A percentile compares a stretch with the other conserved stretches of the same genome.
Evolutionary conservation across 345 rosid genomes (phyloP).

Genomic region (Murraya koenigii): DNA sequence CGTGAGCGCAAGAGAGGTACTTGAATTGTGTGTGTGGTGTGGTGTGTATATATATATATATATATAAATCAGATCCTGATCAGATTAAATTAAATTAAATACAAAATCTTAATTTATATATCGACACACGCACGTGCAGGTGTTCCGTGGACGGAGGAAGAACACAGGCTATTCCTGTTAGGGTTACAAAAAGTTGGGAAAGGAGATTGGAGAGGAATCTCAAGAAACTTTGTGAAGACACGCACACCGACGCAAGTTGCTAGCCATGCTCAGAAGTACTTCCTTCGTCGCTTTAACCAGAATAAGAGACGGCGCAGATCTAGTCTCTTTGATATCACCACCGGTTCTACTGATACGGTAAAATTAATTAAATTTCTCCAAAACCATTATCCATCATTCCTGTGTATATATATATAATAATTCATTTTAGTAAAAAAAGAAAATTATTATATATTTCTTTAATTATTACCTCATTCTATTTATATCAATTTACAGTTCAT

Average conservation of each 20-base stretch:
- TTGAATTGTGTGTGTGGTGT: too few relatives aligned
- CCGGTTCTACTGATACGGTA: slow-evolving; percentile 40
- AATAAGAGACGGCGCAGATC: slow-evolving; percentile 73
- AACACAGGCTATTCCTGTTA: slow-evolving; percentile 56
- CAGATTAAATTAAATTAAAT: not conserved
- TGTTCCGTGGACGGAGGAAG: slow-evolving; percentile 85
- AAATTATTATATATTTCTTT: too few relatives aligned
- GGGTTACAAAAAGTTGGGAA: slow-evolving; percentile 73
- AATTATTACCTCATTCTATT: not conserved
- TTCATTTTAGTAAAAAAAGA: too few relatives aligned
- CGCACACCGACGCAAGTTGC: slow-evolving; percentile 85
- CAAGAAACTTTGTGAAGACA: slow-evolving; percentile 73
- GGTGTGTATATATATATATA: too few relatives aligned
- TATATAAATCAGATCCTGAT: not conserved
- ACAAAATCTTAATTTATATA: not conserved
- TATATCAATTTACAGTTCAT: slow-evolving; percentile 28
- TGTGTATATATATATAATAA: too few relatives aligned
- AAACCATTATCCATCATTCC: not conserved
- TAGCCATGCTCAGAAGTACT: slow-evolving; percentile 82
- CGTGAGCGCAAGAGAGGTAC: slow-evolving; percentile 79
- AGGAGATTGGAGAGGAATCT: slow-evolving; percentile 85
- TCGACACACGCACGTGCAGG: slow-evolving; percentile 31
- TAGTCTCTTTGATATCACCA: slow-evolving; percentile 70
- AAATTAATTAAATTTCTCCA: not conserved
- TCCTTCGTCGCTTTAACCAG: slow-evolving; percentile 61